Evolutionary conservation across 148 eudicot genomes (phyloP).

Genomic region (Hydrangea macrophylla): DNA sequence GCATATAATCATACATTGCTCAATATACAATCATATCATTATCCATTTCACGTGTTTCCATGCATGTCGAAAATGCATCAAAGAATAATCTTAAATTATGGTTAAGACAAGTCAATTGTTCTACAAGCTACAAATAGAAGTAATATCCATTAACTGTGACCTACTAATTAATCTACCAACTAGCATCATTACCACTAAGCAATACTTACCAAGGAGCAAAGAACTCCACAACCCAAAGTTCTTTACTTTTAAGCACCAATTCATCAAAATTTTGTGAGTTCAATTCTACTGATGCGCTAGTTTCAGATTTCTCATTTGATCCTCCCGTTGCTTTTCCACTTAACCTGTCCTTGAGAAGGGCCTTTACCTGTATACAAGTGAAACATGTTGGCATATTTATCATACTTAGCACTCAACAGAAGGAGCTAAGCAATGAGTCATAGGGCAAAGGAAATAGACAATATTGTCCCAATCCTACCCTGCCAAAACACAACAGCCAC

Average conservation of each 20-base stretch:
- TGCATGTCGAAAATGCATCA: background rate
- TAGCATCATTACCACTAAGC: background rate
- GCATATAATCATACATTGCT: no score
- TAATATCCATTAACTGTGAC: no score
- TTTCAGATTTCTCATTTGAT: constrained; percentile 83
- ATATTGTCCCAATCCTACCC: no score
- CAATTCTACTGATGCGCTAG: constrained; percentile 78
- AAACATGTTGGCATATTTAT: background rate
- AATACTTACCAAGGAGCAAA: constrained; percentile 94
- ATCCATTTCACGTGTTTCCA: no score
- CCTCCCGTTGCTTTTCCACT: constrained; percentile 70
- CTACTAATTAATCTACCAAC: no score
- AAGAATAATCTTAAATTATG: background rate
- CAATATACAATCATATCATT: no score
- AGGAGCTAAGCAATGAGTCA: background rate
- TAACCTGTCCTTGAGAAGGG: constrained; percentile 78
- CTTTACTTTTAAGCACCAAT: constrained; percentile 78
- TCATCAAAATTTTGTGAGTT: constrained; percentile 89
- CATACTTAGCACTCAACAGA: background rate
- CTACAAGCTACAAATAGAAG: no score
- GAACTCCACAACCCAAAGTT: constrained; percentile 95
- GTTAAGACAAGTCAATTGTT: background rate
- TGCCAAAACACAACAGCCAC: no score
- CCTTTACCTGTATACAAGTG: constrained; percentile 57
- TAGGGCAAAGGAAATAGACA: background rate